phyloP scores from a whole-genome alignment of 2,329 filamentous ascomycete genomes.

The Fusarium xylarioides region DNA sequence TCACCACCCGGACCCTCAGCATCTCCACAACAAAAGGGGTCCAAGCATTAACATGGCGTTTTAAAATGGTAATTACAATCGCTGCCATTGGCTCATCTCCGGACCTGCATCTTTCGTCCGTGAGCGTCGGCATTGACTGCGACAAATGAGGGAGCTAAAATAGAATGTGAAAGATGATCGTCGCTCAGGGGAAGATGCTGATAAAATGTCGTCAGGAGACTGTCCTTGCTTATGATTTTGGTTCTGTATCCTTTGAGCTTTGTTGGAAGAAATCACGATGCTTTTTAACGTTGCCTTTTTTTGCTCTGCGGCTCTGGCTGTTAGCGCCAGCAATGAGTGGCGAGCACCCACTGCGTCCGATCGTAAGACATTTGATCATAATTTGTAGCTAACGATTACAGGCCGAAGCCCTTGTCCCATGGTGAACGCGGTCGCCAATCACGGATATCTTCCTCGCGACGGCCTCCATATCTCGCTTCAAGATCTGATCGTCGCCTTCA shows the following conservation, averaged over 20 bases:
- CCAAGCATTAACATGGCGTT: slow-evolving; percentile 7
- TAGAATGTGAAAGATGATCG: background rate
- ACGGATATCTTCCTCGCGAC: slow-evolving; percentile 35
- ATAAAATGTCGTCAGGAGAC: background rate
- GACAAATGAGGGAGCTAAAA: background rate
- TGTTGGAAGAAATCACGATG: slow-evolving; percentile 1
- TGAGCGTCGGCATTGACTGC: slow-evolving; percentile 23
- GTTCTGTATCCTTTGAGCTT: background rate
- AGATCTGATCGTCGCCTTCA: slow-evolving; percentile 34
- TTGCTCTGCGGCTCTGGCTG: slow-evolving; percentile 18
- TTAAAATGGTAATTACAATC: slow-evolving; percentile 15
- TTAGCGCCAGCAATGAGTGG: slow-evolving; percentile 31
- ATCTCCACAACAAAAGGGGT: slow-evolving; percentile 3
- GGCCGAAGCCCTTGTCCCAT: slow-evolving; percentile 37
- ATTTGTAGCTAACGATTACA: background rate
- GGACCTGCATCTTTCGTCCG: background rate
- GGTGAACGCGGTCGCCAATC: slow-evolving; percentile 37
- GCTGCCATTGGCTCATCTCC: slow-evolving; percentile 1
- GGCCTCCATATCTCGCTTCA: slow-evolving; percentile 27
- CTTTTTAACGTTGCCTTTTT: slow-evolving; percentile 27
- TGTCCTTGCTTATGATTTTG: background rate
- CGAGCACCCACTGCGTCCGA: slow-evolving; percentile 16
- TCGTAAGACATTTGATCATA: background rate
- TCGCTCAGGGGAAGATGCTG: background rate
- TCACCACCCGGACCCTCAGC: background rate